Percentiles rank a stretch among this genome's conserved stretches.
Evolutionary conservation across 345 rosid species (phyloP).

Genomic region (Citrus trifoliata): DNA sequence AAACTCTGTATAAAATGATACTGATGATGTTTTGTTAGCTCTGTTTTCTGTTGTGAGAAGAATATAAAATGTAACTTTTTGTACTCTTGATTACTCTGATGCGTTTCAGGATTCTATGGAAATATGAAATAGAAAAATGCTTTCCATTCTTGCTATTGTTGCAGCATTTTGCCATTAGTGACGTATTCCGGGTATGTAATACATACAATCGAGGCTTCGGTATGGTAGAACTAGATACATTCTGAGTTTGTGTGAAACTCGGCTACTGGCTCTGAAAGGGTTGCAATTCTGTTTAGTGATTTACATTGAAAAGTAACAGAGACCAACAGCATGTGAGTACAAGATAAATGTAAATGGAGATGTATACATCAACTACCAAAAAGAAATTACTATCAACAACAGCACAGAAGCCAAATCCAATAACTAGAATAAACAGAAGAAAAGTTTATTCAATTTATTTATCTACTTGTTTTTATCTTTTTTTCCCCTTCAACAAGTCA

Average conservation of each 20-base stretch:
- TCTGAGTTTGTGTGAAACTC: not conserved
- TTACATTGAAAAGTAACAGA: not conserved
- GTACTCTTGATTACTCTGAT: not conserved
- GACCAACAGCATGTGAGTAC: not conserved
- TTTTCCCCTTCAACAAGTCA: not conserved
- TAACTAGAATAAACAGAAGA: not conserved
- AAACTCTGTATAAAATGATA: no score
- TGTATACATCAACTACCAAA: not conserved
- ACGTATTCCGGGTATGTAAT: no score
- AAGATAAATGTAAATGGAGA: not conserved
- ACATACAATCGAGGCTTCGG: not conserved
- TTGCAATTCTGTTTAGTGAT: no score
- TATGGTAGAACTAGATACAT: not conserved
- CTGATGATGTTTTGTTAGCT: not conserved
- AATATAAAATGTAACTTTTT: not conserved
- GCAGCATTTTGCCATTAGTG: not conserved
- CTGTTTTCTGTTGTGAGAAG: not conserved
- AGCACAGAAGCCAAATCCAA: not conserved
- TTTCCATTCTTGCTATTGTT: not conserved
- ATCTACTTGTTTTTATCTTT: not conserved
- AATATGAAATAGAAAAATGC: not conserved
- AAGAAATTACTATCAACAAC: not conserved
- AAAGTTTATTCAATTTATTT: not conserved
- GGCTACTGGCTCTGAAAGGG: no score
- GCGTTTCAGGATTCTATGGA: not conserved